Percentiles rank a stretch among this genome's conserved stretches.
Conservation (phyloP, 2,329 filamentous ascomycete genomes). For the Botrytis fragariae region DNA sequence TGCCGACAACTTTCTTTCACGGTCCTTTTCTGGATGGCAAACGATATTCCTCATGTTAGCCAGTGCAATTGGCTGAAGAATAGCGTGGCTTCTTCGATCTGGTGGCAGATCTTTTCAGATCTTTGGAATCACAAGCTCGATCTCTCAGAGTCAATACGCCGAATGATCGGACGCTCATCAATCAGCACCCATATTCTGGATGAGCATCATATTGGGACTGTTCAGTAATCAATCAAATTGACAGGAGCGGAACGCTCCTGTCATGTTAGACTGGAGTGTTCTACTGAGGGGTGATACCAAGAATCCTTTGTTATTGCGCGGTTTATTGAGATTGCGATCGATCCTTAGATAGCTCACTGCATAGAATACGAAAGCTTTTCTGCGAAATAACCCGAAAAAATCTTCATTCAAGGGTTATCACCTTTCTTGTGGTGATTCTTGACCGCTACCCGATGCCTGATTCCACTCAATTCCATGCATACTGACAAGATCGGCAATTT, state of each 20-base stretch:
- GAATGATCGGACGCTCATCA: neutral
- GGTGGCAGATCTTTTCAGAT: neutral
- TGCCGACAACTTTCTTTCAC: neutral
- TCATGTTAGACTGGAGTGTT: neutral
- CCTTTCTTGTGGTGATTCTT: neutral
- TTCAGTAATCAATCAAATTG: constrained; percentile 11
- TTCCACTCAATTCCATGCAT: neutral
- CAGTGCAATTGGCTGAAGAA: neutral
- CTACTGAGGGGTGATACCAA: neutral
- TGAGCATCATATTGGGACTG: neutral
- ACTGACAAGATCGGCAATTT: neutral
- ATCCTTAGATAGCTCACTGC: constrained; percentile 2
- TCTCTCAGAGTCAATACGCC: neutral
- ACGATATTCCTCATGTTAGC: neutral
- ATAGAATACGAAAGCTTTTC: constrained; percentile 10
- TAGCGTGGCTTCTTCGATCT: neutral
- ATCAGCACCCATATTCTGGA: neutral
- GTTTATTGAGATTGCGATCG: constrained; percentile 7
- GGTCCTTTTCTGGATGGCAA: neutral
- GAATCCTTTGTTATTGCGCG: neutral
- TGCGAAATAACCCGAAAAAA: neutral
- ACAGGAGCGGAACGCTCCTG: neutral
- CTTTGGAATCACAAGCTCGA: neutral
- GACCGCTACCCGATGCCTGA: constrained; percentile 8
- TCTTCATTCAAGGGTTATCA: neutral